Evolutionary conservation across 1,284 basidiomycete species (phyloP).

Genomic region (Schizophyllum commune): DNA sequence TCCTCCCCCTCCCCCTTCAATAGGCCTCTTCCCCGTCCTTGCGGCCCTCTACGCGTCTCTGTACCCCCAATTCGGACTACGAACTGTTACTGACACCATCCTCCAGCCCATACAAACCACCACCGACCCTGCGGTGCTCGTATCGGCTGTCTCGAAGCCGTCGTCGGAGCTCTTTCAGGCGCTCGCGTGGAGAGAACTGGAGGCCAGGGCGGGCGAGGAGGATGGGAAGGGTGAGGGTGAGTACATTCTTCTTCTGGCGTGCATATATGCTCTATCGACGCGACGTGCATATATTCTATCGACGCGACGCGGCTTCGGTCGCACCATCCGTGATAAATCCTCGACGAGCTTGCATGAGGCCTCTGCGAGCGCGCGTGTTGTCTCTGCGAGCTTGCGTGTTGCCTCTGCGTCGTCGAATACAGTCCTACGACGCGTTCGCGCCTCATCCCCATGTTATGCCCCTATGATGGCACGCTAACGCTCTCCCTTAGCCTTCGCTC

Average conservation of each 20-base stretch:
- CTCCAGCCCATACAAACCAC: background rate
- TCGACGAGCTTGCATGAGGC: constrained; percentile 32
- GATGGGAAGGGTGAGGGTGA: constrained; percentile 14
- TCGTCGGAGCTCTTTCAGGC: background rate
- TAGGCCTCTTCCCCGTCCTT: no score
- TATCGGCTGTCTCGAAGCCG: background rate
- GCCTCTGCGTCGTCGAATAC: no score
- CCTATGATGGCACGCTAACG: background rate
- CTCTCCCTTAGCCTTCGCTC: constrained; percentile 5
- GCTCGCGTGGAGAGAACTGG: background rate
- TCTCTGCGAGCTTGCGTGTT: no score
- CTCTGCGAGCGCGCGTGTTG: no score
- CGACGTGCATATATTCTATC: no score
- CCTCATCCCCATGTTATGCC: no score
- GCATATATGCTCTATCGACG: no score
- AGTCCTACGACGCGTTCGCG: background rate
- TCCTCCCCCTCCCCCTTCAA: no score
- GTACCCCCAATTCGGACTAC: no score
- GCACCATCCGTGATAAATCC: constrained; percentile 42
- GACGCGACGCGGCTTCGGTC: constrained; percentile 43
- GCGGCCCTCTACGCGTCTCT: no score
- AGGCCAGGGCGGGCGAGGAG: constrained; percentile 11
- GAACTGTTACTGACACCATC: no score
- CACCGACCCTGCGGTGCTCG: background rate
- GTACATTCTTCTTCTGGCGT: no score